A percentile compares a stretch with the other conserved stretches of the same genome.
phyloP scores from a whole-genome alignment of 306 rosid genomes.

The Hippophae rhamnoides region DNA sequence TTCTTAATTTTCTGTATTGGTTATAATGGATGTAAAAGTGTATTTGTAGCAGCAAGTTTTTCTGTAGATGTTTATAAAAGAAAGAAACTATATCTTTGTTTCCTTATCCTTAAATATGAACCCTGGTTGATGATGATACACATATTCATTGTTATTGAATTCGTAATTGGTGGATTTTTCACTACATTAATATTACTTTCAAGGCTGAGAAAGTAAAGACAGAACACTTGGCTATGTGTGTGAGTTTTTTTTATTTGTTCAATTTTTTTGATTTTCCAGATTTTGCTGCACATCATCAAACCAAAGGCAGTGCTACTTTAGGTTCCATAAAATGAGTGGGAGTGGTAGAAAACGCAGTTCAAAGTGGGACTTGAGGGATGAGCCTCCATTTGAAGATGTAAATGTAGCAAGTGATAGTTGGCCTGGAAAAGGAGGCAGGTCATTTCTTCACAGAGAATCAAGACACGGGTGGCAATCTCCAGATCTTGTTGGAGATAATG shows the following conservation, averaged over 20 bases:
- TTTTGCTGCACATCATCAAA: conserved; percentile 21
- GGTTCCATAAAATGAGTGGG: conserved; percentile 50
- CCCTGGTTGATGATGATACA: no score
- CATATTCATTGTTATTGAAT: no score
- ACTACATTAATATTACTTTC: no score
- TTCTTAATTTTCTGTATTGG: no score
- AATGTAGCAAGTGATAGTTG: conserved; percentile 26
- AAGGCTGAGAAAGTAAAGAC: no score
- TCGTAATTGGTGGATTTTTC: no score
- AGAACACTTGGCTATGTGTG: no score
- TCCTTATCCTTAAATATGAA: no score
- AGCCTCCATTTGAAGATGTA: conserved; percentile 36
- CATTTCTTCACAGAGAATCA: conserved; percentile 28
- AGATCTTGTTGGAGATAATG: conserved; percentile 47
- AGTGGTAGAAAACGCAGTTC: conserved; percentile 65
- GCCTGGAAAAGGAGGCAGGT: conserved; percentile 26
- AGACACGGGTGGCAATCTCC: conserved; percentile 50
- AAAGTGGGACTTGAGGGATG: conserved; percentile 71
- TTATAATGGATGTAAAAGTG: no score
- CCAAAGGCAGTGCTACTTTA: conserved; percentile 22
- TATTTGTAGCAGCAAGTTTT: no score
- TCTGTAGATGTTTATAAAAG: no score
- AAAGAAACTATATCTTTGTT: no score
- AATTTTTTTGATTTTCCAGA: conserved; percentile 26
- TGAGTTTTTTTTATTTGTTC: conserved; percentile 3